Evolutionary conservation across 2,329 filamentous ascomycete species (phyloP).

Genomic region (Capronia epimyces): DNA sequence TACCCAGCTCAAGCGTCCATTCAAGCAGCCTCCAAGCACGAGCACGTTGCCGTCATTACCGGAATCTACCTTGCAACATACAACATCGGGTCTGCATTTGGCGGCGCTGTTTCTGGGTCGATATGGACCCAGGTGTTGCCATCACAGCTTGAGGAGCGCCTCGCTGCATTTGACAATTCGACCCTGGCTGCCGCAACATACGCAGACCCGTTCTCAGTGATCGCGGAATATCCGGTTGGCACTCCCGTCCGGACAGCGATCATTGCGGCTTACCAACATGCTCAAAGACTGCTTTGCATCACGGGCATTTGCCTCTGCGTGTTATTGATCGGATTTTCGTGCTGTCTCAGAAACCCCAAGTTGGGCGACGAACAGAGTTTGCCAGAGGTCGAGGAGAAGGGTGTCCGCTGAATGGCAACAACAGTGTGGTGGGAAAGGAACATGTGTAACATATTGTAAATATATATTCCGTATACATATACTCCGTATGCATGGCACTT

Average conservation of each 20-base stretch:
- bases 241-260: constrained; percentile 42
- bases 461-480: no score
- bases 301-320: constrained; percentile 47
- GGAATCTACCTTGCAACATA: constrained; percentile 59
- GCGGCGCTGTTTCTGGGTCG: constrained; percentile 56
- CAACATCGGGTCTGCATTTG: constrained; percentile 57
- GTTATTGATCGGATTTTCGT: constrained; percentile 43
- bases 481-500: no score
- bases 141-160: constrained; percentile 37
- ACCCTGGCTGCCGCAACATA: constrained; percentile 40
- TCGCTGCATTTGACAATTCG: constrained; percentile 36
- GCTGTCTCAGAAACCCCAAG: constrained; percentile 44
- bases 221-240: constrained; percentile 39
- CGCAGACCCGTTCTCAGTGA: constrained; percentile 40
- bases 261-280: constrained; percentile 43
- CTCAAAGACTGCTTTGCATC: constrained; percentile 47
- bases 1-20: constrained; percentile 49
- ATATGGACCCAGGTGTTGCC: constrained; percentile 59
- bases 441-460: no score
- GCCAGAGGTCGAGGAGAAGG: constrained; percentile 36
- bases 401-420: constrained; percentile 13
- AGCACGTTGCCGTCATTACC: constrained; percentile 59
- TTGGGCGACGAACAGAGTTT: constrained; percentile 45
- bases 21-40: constrained; percentile 46
- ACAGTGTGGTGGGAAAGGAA: no score